A percentile compares a stretch with the other conserved stretches of the same genome.
Evolutionary conservation across 176 grass and related monocot species (phyloP).

Genomic region (Lolium perenne): DNA sequence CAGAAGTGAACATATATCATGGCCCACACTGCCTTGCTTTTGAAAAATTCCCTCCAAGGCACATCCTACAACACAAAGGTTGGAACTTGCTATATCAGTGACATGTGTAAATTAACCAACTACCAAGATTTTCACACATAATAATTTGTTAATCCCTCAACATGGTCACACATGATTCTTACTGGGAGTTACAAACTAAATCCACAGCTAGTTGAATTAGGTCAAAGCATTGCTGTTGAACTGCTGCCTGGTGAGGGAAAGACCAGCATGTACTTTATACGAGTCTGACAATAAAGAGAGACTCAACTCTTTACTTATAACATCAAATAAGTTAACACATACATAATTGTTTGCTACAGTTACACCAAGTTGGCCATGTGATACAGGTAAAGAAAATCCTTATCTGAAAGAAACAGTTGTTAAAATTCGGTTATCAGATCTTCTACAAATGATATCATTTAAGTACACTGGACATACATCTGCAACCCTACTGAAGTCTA

Average conservation of each 20-base stretch:
- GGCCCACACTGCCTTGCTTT: constrained; percentile 90
- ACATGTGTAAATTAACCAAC: constrained; percentile 14
- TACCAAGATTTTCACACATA: constrained; percentile 3
- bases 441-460: neutral
- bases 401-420: neutral
- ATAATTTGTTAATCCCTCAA: neutral
- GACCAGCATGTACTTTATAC: neutral
- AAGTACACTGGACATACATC: neutral
- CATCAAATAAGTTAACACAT: constrained; percentile 1
- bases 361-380: constrained; percentile 10
- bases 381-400: neutral
- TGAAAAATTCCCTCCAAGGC: constrained; percentile 97
- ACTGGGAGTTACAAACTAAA: constrained; percentile 23
- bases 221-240: neutral
- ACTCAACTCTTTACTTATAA: neutral
- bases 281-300: neutral
- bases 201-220: constrained; percentile 29
- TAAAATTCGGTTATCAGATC: neutral
- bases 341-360: neutral
- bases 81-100: constrained; percentile 14
- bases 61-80: constrained; percentile 70
- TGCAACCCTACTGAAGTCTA: constrained; percentile 15
- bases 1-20: constrained; percentile 99
- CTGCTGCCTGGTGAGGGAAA: neutral
- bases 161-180: constrained; percentile 15